Base-by-base conservation (phyloP, 2,329 filamentous ascomycete species). In the Furcasterigmium furcatum region DNA sequence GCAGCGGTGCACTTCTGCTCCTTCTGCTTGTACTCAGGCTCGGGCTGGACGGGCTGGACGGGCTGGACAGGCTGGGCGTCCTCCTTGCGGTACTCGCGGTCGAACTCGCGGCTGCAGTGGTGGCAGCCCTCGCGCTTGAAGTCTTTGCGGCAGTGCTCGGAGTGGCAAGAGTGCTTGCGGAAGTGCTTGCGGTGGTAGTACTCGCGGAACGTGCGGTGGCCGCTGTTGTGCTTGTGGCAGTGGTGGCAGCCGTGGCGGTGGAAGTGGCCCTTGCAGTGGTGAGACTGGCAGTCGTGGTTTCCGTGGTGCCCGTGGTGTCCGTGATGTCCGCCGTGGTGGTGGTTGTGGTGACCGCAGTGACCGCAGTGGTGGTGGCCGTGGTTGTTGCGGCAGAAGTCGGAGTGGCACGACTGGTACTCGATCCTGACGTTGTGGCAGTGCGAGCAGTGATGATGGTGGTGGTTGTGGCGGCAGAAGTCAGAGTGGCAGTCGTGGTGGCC, bases 131-230 rank as follows among this genome's bases (percentile, higher is more conserved):
- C n/a, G 22, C 29, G 21, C 13, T 19, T n/a, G 10, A n/a, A 16
- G 38, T 41, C 40, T 29, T 41, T 41, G n/a, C 24, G 21, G 40
- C 40, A 42, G 9, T 7, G 7, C 29, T 42, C 40, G 12, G 27
- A 24, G 10, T 42, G 19, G 40, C 40, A 42, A 9, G 16, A 14
- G 12, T 5, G 16, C 27, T 43, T 43, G 32, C 41, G 41, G 30
- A 43, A 43, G 43, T 45, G 43, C 38, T 45, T 45, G 43, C 43
- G 38, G 35, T 20, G 18, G 25, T 45, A 45, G 35, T 40, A 45
- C 43, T 45, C 43, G 43, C 43, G 38, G 35, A 21, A 38, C 43
- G 39, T 27, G 43, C 27, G 43, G 35, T 45, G 30, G 30, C 21
- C 30, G 29, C 21, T 36, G 29, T n/a, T 22, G 18, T 34, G 27